Percentiles rank a stretch among this genome's conserved stretches.
Evolutionary conservation across 164 flowering plant species (phyloP).

Genomic region (Dillenia suffruticosa): DNA sequence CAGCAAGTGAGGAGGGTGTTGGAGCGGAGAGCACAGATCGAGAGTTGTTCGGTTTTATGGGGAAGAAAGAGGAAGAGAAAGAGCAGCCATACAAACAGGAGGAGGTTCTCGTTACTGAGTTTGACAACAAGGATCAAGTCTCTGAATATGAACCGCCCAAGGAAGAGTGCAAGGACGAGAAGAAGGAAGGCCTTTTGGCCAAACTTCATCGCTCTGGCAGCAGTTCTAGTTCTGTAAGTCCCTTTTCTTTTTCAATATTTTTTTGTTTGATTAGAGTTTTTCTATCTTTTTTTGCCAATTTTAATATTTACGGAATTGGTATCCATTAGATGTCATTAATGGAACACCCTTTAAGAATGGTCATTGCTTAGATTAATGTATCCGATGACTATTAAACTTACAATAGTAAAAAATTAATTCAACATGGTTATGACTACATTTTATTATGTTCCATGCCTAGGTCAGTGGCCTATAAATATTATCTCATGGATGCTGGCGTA

Average conservation of each 20-base stretch:
- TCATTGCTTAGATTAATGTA: too few species aligned
- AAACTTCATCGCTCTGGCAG: constrained; percentile 63
- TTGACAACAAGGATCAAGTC: constrained; percentile 25
- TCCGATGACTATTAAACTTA: too few species aligned
- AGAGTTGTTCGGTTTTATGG: constrained; percentile 65
- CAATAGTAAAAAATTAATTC: too few species aligned
- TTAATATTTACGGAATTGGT: background rate
- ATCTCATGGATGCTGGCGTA: too few species aligned
- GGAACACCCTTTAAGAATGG: too few species aligned
- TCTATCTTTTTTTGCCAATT: too few species aligned
- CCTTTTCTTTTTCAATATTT: background rate
- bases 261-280: background rate
- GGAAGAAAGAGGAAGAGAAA: constrained; percentile 41
- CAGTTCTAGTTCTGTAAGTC: constrained; percentile 77
- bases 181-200: constrained; percentile 41
- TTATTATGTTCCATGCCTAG: too few species aligned
- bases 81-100: constrained; percentile 26
- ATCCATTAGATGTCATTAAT: background rate
- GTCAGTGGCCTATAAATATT: too few species aligned
- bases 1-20: background rate
- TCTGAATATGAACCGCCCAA: constrained; percentile 17
- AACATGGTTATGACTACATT: too few species aligned
- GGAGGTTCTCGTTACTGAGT: constrained; percentile 22
- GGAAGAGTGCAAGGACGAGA: constrained; percentile 27
- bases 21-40: constrained; percentile 45